Base-by-base conservation (phyloP, 1,284 basidiomycete genomes). In the Hymenochaete sp. region DNA sequence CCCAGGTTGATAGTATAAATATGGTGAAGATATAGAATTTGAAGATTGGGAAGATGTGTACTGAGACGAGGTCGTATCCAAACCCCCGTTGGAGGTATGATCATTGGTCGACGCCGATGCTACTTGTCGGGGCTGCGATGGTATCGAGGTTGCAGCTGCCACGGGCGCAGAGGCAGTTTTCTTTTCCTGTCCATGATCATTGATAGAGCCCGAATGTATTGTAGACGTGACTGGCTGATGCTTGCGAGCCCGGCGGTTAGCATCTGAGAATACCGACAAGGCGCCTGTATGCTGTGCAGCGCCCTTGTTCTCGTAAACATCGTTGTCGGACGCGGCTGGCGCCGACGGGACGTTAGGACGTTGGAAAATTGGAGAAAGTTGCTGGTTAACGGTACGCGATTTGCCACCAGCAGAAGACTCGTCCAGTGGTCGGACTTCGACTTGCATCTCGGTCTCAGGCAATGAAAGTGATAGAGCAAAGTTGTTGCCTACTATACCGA, bases 1-100 rank as follows among this genome's bases (percentile, higher is more conserved):
- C 41, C 79, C 81, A 38, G 78, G 79, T 50, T 81, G 71, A 56
- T 84, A 82, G 53, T 71, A 63, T 42, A 79, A 60, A 59, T 75
- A 82, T 3, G 71, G 57, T 11, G 61, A 60, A 22, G 45, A 58
- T 7, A 60, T 38, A n/a, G 48, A 7, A 3, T 38, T 16, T n/a
- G 42, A 25, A 25, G 31, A 48, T 44, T 42, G 49, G 43, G 47
- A 52, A 19, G 48, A 29, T 22, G 45, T 13, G 14, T 46, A 36
- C 16, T 43, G 50, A 19, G 61, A 50, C 44, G 56, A 27, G n/a
- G 38, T 14, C 24, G 31, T 57, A n/a, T n/a, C n/a, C n/a, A n/a
- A n/a, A 48, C 32, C 31, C 40, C 18, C 44, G 42, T 44, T 51
- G 43, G 52, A 53, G 36, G 60, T 58, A 38, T 49, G 79, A 56